Base-by-base conservation (phyloP, 169 alveolate species). In the Eimeria zaria region DNA sequence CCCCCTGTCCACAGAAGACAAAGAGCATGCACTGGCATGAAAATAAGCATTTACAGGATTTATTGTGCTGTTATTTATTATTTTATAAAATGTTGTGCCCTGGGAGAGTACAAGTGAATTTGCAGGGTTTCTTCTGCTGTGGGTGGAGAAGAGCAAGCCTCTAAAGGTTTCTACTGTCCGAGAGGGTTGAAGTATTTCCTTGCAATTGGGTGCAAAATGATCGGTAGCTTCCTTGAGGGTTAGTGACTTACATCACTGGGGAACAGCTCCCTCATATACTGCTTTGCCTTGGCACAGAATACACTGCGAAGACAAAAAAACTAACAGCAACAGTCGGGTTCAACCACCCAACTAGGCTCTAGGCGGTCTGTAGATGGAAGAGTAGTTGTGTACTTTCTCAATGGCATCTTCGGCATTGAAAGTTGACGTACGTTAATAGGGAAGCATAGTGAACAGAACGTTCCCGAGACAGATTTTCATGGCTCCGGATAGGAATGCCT, bases 401-500 rank as follows among this genome's bases (percentile, higher is more conserved):
- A 4, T 6, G 16, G 51, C 24, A n/a, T 14, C 24, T 69, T 33
- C 51, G 9, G 1, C 51, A 33, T 69, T 11, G 46, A 11, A 8
- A 11, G n/a, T 30, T 53, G 48, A n/a, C 97, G 51, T 83, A 91
- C 95, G 97, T 90, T 60, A 96, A 14, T 33, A 90, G 95, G 9
- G 96, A 95, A 30, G 97, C 96, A 46, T 96, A 96, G 78, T 90
- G 96, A 30, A 96, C 96, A n/a, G 97, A 95, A 60, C 95, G 89
- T 58, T 96, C 97, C 76, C 95, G 46, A 27, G 96, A 95, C 85
- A 96, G 67, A 27, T 88, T 89, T 67, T 95, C 96, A 62, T 95
- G 97, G 83, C 81, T 53, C 85, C 94, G 83, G 74, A 95, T 84
- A 36, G 97, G 97, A 53, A 95, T 95, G 44, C 97, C 97, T 95